A percentile compares a stretch with the other conserved stretches of the same genome.
Conservation (phyloP, 768 basidiomycete species). For the Leccinum incarnatum region DNA sequence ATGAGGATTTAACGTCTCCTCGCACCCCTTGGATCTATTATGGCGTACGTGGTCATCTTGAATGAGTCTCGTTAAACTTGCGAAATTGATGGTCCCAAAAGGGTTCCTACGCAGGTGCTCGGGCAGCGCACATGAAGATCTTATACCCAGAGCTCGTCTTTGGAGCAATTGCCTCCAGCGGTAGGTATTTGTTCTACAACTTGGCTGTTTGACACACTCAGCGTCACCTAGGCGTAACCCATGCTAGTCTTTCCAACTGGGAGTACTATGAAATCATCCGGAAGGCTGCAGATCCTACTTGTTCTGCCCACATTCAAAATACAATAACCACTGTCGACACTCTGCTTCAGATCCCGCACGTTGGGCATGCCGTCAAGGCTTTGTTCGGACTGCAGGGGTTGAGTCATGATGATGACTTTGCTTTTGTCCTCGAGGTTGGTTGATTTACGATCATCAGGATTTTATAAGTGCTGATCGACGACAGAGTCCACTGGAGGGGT, state of each 20-base stretch:
- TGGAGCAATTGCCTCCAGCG: conserved; percentile 87
- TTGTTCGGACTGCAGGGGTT: conserved; percentile 74
- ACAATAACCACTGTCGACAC: conserved; percentile 60
- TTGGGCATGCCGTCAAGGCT: conserved; percentile 57
- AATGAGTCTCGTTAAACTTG: background rate
- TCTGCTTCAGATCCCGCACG: conserved; percentile 47
- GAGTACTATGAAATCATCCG: conserved; percentile 87
- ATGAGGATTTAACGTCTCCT: conserved; percentile 68
- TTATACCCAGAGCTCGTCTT: conserved; percentile 87
- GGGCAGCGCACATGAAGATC: conserved; percentile 87
- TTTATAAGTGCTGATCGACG: background rate
- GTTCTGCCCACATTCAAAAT: conserved; percentile 55
- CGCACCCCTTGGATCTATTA: conserved; percentile 89
- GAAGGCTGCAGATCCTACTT: conserved; percentile 59
- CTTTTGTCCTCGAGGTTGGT: conserved; percentile 58
- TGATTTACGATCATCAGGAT: conserved; percentile 17
- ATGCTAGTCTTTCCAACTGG: conserved; percentile 79
- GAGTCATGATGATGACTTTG: conserved; percentile 77
- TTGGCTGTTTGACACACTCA: background rate
- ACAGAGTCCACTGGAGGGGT: conserved; percentile 60
- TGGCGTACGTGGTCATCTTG: conserved; percentile 53
- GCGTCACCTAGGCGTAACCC: conserved; percentile 64
- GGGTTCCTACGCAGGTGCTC: conserved; percentile 92
- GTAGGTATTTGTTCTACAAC: conserved; percentile 35
- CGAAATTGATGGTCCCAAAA: conserved; percentile 23